Evolutionary conservation across 2,329 filamentous ascomycete genomes (phyloP).

Genomic region (Pseudocercospora eumusae): DNA sequence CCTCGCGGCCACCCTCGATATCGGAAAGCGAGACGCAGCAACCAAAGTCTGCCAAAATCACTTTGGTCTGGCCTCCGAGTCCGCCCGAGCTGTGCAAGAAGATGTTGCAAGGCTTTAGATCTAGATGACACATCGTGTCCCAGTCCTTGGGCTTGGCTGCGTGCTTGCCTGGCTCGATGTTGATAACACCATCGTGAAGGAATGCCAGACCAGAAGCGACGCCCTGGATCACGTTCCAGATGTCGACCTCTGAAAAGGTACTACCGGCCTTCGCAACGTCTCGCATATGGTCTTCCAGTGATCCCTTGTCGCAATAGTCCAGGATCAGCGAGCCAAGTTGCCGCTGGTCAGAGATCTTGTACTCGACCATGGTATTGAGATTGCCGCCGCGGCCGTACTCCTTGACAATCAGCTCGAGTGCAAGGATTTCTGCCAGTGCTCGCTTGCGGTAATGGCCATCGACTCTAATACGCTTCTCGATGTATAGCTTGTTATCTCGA

Average conservation of each 20-base stretch:
- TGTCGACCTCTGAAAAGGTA: not conserved
- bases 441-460: constrained; percentile 1
- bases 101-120: constrained; percentile 27
- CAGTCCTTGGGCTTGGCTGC: constrained; percentile 7
- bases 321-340: constrained; percentile 16
- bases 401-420: constrained; percentile 8
- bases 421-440: constrained; percentile 14
- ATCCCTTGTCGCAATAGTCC: constrained; percentile 22
- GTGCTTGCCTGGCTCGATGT: constrained; percentile 1
- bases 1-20: constrained; percentile 14
- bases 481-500: constrained; percentile 17
- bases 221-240: constrained; percentile 22
- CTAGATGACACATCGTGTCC: constrained; percentile 25
- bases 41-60: constrained; percentile 30
- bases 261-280: not conserved
- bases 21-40: constrained; percentile 22
- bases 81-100: constrained; percentile 15
- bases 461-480: constrained; percentile 22
- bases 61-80: constrained; percentile 3
- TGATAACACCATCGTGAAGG: constrained; percentile 39
- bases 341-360: constrained; percentile 6
- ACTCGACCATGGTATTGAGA: constrained; percentile 15
- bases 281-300: constrained; percentile 11
- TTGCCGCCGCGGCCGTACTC: constrained; percentile 6
- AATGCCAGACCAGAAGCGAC: constrained; percentile 24